phyloP scores from a whole-genome alignment of 768 basidiomycete genomes.

The Psilocybe azurescens region DNA sequence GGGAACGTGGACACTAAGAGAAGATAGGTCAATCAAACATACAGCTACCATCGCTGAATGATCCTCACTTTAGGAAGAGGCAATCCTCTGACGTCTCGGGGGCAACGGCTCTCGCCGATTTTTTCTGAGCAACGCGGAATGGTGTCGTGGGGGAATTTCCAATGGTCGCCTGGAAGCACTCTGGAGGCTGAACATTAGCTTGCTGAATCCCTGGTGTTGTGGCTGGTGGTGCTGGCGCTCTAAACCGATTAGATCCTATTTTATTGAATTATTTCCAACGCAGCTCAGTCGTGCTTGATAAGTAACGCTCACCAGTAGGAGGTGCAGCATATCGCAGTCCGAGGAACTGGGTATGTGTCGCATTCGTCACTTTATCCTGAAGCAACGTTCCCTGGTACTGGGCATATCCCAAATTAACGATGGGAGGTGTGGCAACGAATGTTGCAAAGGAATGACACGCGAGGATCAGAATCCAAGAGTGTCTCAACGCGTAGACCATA shows the following conservation, averaged over 20 bases:
- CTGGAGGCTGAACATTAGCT: constrained; percentile 35
- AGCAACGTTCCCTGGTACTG: constrained; percentile 41
- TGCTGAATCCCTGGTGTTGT: constrained; percentile 31
- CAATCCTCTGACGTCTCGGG: constrained; percentile 41
- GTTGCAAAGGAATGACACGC: neutral
- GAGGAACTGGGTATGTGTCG: constrained; percentile 41
- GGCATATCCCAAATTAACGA: constrained; percentile 52
- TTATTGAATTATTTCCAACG: neutral
- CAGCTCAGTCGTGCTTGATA: neutral
- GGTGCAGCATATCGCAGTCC: constrained; percentile 56
- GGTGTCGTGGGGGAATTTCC: constrained; percentile 38
- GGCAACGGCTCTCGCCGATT: neutral
- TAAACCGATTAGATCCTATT: constrained; percentile 39
- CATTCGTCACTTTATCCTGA: constrained; percentile 29
- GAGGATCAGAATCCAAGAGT: neutral
- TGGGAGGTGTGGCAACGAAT: constrained; percentile 15
- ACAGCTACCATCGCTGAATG: too few species aligned
- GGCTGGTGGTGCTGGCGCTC: constrained; percentile 35
- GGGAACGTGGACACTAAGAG: constrained; percentile 39
- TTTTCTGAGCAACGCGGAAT: constrained; percentile 24
- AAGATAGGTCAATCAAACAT: neutral
- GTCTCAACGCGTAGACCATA: too few species aligned
- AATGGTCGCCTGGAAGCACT: constrained; percentile 33
- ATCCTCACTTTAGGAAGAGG: constrained; percentile 42
- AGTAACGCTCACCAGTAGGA: constrained; percentile 41